These are phyloP conservation scores for Aspergillus transmontanensis DNA, from an alignment of 2,329 filamentous ascomycete species.

Conservation along the genomic window DNA sequence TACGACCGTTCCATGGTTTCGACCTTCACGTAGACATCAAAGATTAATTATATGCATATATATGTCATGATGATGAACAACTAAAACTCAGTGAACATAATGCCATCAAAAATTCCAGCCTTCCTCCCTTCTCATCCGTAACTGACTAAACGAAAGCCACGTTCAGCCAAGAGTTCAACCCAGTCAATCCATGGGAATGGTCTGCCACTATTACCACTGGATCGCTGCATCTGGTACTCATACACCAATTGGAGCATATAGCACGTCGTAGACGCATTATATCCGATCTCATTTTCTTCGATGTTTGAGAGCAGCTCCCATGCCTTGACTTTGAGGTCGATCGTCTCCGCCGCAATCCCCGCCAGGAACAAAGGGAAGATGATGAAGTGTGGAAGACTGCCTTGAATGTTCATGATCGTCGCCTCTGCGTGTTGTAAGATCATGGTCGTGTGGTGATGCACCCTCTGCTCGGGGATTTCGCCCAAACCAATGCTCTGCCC, in stretches of 20 bases:
- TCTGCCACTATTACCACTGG: slow-evolving; percentile 40
- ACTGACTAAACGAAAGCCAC: slow-evolving; percentile 53
- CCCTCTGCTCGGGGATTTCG: slow-evolving; percentile 43
- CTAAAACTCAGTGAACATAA: too few relatives aligned
- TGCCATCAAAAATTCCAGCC: neutral
- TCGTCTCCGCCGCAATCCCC: slow-evolving; percentile 46
- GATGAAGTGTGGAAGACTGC: slow-evolving; percentile 48
- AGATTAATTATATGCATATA: neutral
- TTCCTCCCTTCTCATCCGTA: slow-evolving; percentile 44
- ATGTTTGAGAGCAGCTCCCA: slow-evolving; percentile 53
- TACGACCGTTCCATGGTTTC: neutral
- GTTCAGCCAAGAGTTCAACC: slow-evolving; percentile 50
- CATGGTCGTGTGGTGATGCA: slow-evolving; percentile 46
- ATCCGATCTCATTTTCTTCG: slow-evolving; percentile 52
- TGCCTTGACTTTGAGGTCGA: slow-evolving; percentile 48
- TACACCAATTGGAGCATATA: slow-evolving; percentile 51
- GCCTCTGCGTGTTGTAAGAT: slow-evolving; percentile 49
- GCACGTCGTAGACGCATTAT: slow-evolving; percentile 50
- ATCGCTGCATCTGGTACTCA: slow-evolving; percentile 49
- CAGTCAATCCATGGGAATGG: slow-evolving; percentile 51
- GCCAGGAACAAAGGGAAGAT: slow-evolving; percentile 60
- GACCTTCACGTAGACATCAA: neutral
- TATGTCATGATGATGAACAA: too few relatives aligned
- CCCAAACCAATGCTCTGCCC: slow-evolving; percentile 47
- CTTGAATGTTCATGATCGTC: slow-evolving; percentile 40